These are phyloP conservation scores for Trypethelium eluteriae DNA, from an alignment of 495 filamentous ascomycete species.

Conservation along the genomic window DNA sequence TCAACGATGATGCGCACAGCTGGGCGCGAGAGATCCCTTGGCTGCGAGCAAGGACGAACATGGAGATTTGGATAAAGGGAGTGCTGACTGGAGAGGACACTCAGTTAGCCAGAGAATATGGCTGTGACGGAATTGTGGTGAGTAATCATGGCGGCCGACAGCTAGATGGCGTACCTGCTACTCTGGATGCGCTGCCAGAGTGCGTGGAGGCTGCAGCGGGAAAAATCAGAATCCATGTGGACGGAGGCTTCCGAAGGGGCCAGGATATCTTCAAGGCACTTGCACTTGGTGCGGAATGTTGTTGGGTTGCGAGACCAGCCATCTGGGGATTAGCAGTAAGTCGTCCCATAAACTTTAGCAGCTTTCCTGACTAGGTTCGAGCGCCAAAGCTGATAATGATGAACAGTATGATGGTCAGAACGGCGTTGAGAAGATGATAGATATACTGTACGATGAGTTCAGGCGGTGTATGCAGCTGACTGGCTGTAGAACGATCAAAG, in stretches of 20 bases:
- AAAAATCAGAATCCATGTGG: slow-evolving; percentile 28
- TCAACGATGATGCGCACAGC: slow-evolving; percentile 34
- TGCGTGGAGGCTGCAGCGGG: slow-evolving; percentile 37
- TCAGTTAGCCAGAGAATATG: slow-evolving; percentile 30
- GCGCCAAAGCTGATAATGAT: neutral
- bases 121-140: slow-evolving; percentile 38
- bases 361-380: neutral
- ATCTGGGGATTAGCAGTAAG: slow-evolving; percentile 40
- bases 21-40: slow-evolving; percentile 36
- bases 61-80: slow-evolving; percentile 42
- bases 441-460: slow-evolving; percentile 39
- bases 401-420: slow-evolving; percentile 26
- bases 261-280: slow-evolving; percentile 43
- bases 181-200: slow-evolving; percentile 42
- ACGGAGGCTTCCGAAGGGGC: slow-evolving; percentile 38
- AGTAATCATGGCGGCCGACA: slow-evolving; percentile 43
- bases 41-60: slow-evolving; percentile 32
- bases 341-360: neutral
- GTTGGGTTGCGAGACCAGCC: slow-evolving; percentile 35
- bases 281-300: slow-evolving; percentile 39
- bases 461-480: slow-evolving; percentile 47
- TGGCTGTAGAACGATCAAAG: slow-evolving; percentile 42
- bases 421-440: slow-evolving; percentile 21
- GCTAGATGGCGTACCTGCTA: slow-evolving; percentile 40
- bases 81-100: slow-evolving; percentile 35